Conservation (phyloP, 257 asterid species). For the Lithospermum erythrorhizon region DNA sequence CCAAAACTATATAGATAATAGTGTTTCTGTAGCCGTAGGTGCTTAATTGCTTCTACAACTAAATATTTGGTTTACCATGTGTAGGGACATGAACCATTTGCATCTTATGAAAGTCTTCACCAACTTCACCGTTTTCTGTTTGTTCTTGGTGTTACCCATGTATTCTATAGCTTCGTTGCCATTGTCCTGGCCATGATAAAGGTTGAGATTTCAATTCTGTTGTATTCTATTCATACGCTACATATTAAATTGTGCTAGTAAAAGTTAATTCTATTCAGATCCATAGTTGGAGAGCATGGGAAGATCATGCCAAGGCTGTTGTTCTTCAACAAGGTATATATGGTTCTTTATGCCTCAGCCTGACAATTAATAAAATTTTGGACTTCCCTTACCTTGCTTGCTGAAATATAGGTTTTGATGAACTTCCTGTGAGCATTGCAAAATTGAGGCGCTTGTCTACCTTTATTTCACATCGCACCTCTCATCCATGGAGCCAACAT, state of each 20-base stretch:
- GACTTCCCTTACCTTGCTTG: not conserved
- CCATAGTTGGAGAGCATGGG: constrained; percentile 92
- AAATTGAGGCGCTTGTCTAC: constrained; percentile 54
- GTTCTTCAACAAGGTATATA: constrained; percentile 29
- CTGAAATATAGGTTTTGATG: constrained; percentile 30
- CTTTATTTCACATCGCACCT: constrained; percentile 52
- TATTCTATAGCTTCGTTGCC: constrained; percentile 67
- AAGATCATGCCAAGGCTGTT: constrained; percentile 66
- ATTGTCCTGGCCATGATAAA: constrained; percentile 80
- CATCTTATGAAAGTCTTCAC: constrained; percentile 88
- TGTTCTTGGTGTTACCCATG: constrained; percentile 75
- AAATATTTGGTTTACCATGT: constrained; percentile 5
- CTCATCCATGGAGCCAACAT: constrained; percentile 92
- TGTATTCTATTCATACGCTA: constrained; percentile 2
- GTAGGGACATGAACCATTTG: constrained; percentile 74
- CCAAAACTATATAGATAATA: too few species aligned
- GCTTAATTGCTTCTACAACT: not conserved
- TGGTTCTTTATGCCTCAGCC: not conserved
- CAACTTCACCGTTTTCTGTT: constrained; percentile 90
- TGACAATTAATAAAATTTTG: too few species aligned
- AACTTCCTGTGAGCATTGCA: constrained; percentile 21
- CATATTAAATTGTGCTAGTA: not conserved
- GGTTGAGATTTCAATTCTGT: constrained; percentile 29
- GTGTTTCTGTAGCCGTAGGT: not conserved
- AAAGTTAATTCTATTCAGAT: constrained; percentile 35